Evolutionary conservation across 2,329 filamentous ascomycete genomes (phyloP).

Genomic region (Clonostachys solani): DNA sequence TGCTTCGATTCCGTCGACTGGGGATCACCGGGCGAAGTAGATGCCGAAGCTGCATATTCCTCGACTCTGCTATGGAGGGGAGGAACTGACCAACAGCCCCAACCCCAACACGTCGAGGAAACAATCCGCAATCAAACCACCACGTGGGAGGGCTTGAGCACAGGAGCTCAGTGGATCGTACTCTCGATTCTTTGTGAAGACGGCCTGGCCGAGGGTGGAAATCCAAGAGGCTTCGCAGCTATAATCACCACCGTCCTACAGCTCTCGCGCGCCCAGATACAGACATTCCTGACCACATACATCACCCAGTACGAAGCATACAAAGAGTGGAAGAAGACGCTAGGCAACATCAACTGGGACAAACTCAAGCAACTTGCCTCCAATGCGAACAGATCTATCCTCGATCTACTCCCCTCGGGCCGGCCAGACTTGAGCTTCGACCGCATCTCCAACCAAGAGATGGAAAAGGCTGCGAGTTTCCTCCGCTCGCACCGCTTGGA

Average conservation of each 20-base stretch:
- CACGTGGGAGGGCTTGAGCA: conserved; percentile 13
- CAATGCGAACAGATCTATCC: conserved; percentile 3
- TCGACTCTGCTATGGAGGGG: too few species aligned
- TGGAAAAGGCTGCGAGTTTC: conserved; percentile 9
- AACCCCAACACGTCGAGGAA: too few species aligned
- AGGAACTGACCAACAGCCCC: too few species aligned
- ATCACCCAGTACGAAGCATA: conserved; percentile 9
- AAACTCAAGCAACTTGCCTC: conserved; percentile 5
- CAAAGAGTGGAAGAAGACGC: conserved; percentile 8
- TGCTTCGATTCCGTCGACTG: too few species aligned
- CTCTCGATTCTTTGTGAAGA: conserved; percentile 10
- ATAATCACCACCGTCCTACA: conserved; percentile 8
- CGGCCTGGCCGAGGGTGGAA: background rate
- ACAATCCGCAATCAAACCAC: too few species aligned
- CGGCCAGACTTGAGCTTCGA: conserved; percentile 17
- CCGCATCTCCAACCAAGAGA: conserved; percentile 6
- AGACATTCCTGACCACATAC: conserved; percentile 13
- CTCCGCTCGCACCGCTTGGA: conserved; percentile 4
- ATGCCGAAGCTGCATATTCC: too few species aligned
- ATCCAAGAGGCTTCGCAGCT: conserved; percentile 11
- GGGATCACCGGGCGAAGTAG: too few species aligned
- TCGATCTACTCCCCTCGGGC: conserved; percentile 6
- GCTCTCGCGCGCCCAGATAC: conserved; percentile 11
- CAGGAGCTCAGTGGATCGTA: conserved; percentile 17
- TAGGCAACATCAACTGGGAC: conserved; percentile 6